Evolutionary conservation across 2,329 filamentous ascomycete species (phyloP).

Genomic region (Penicillium aurantiogriseum): DNA sequence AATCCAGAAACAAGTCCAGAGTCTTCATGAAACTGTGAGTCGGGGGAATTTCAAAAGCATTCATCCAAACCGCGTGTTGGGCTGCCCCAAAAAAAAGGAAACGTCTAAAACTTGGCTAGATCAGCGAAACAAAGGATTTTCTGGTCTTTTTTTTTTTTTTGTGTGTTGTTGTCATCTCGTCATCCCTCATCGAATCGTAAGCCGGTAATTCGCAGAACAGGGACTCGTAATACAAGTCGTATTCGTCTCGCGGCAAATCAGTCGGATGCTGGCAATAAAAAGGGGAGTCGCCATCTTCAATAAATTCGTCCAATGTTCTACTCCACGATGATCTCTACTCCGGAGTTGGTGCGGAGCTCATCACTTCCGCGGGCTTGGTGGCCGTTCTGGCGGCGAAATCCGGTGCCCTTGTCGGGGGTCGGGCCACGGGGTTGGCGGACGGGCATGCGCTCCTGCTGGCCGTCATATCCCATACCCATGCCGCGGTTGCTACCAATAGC

Average conservation of each 20-base stretch:
- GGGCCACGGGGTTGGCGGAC: constrained; percentile 63
- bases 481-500: constrained; percentile 65
- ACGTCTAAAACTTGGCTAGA: constrained; percentile 44
- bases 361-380: constrained; percentile 63
- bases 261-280: constrained; percentile 37
- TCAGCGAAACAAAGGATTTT: constrained; percentile 40
- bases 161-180: constrained; percentile 43
- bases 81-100: constrained; percentile 41
- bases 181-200: constrained; percentile 51
- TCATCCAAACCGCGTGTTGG: constrained; percentile 36
- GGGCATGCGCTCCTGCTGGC: constrained; percentile 55
- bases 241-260: constrained; percentile 43
- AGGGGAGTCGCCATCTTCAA: constrained; percentile 35
- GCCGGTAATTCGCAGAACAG: constrained; percentile 40
- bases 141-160: constrained; percentile 43
- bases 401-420: constrained; percentile 57
- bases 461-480: constrained; percentile 59
- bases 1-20: constrained; percentile 13
- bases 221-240: constrained; percentile 45
- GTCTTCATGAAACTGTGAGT: constrained; percentile 13
- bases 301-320: constrained; percentile 34
- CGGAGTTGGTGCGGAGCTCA: constrained; percentile 60
- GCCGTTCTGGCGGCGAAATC: constrained; percentile 61
- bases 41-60: constrained; percentile 13
- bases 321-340: constrained; percentile 64